Conservation (phyloP, 73 alveolate species). For the Tetrahymena elliotti region DNA sequence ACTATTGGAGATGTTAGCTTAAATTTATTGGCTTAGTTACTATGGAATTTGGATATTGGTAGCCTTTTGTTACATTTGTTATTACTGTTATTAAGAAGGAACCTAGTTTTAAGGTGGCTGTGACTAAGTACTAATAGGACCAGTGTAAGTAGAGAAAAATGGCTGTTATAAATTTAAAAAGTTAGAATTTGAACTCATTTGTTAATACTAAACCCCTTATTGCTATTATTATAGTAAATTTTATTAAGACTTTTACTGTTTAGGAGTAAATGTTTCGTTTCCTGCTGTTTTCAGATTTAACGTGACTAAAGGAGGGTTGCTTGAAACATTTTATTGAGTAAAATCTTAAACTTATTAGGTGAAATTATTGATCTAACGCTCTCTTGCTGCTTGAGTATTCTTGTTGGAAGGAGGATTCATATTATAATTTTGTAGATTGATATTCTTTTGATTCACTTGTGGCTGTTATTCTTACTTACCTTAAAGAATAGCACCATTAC, state of each 20-base stretch:
- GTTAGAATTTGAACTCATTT: neutral
- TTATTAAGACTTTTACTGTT: neutral
- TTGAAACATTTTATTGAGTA: neutral
- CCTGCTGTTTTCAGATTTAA: neutral
- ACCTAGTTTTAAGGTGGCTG: neutral
- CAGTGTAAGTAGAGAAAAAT: neutral
- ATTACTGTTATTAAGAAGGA: neutral
- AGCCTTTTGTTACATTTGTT: neutral
- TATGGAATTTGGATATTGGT: neutral
- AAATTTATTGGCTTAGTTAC: neutral
- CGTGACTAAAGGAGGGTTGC: neutral
- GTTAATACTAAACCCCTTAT: neutral
- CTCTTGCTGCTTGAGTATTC: neutral
- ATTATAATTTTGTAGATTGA: neutral
- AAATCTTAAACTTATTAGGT: neutral
- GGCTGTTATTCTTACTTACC: neutral
- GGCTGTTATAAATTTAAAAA: neutral
- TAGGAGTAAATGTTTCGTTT: neutral
- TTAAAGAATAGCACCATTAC: neutral
- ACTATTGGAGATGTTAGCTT: neutral
- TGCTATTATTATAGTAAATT: neutral
- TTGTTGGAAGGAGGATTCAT: neutral
- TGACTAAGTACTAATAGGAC: neutral
- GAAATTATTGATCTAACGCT: neutral
- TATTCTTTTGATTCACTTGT: neutral